Conservation (phyloP, 306 rosid genomes). For the Astragalus membranaceus region DNA sequence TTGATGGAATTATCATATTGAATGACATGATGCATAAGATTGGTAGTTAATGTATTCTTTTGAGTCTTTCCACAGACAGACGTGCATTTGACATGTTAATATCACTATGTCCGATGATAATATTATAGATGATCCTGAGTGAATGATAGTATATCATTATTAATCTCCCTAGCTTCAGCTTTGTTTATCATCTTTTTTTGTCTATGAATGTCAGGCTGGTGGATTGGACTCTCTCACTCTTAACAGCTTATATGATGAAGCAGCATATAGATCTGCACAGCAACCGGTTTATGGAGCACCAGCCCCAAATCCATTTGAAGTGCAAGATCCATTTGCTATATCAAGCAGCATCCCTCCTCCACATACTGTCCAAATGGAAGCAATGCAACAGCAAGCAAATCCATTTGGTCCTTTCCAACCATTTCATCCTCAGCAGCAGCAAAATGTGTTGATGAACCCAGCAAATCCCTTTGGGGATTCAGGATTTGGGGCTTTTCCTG, state of each 20-base stretch:
- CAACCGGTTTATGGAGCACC: constrained; percentile 88
- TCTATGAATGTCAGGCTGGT: constrained; percentile 63
- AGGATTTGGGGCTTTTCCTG: constrained; percentile 69
- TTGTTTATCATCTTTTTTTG: not conserved
- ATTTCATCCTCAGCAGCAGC: constrained; percentile 48
- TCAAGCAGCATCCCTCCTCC: constrained; percentile 66
- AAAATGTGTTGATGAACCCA: constrained; percentile 59
- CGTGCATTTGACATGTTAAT: not conserved
- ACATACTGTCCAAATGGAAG: constrained; percentile 61
- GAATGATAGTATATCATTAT: not conserved
- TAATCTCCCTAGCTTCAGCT: constrained; percentile 7
- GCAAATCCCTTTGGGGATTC: constrained; percentile 87
- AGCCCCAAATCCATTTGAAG: constrained; percentile 91
- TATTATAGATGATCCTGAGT: not conserved
- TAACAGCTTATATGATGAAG: constrained; percentile 82
- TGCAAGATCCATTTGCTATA: constrained; percentile 77
- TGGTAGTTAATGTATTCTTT: not conserved
- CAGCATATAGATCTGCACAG: constrained; percentile 75
- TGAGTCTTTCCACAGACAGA: not conserved
- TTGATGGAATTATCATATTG: not conserved
- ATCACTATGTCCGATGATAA: not conserved
- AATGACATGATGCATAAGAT: not conserved
- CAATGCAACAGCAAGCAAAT: constrained; percentile 62
- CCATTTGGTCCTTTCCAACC: constrained; percentile 87
- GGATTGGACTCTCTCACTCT: constrained; percentile 94